Evolutionary conservation across 805 yeast genomes (phyloP).

Genomic region (Sugiyamaella lignohabitans): DNA sequence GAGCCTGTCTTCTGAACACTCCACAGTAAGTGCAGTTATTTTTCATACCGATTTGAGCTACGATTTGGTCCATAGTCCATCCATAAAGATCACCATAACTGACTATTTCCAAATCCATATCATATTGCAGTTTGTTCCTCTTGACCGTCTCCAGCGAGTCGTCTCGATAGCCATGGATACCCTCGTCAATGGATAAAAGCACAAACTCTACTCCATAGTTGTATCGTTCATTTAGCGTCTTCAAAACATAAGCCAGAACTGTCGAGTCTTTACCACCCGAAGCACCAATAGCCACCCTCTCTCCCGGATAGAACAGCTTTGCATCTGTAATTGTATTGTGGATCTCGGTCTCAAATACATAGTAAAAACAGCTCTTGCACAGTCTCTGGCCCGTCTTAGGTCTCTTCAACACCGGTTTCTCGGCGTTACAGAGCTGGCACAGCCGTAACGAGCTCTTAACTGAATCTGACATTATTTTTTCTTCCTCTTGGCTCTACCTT

Average conservation of each 20-base stretch:
- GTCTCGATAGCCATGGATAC: constrained; percentile 94
- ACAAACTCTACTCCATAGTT: constrained; percentile 82
- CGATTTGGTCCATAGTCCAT: constrained; percentile 99
- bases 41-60: constrained; percentile 85
- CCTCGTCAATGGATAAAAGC: constrained; percentile 87
- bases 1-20: constrained; percentile 90
- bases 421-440: constrained; percentile 77
- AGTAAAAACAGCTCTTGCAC: constrained; percentile 84
- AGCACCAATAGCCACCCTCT: constrained; percentile 92
- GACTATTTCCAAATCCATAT: constrained; percentile 71
- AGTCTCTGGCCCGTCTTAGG: constrained; percentile 88
- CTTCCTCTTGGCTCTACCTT: too few species aligned
- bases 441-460: constrained; percentile 31
- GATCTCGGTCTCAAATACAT: constrained; percentile 90
- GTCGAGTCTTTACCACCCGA: constrained; percentile 99
- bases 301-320: constrained; percentile 70
- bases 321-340: constrained; percentile 78
- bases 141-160: constrained; percentile 96
- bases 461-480: too few species aligned
- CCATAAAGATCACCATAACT: constrained; percentile 84
- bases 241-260: constrained; percentile 82
- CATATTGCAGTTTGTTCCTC: constrained; percentile 80
- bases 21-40: constrained; percentile 98
- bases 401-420: constrained; percentile 81
- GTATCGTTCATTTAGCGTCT: constrained; percentile 80